phyloP scores from a whole-genome alignment of 1,139 yeast species.

The Kluyveromyces marxianus region DNA sequence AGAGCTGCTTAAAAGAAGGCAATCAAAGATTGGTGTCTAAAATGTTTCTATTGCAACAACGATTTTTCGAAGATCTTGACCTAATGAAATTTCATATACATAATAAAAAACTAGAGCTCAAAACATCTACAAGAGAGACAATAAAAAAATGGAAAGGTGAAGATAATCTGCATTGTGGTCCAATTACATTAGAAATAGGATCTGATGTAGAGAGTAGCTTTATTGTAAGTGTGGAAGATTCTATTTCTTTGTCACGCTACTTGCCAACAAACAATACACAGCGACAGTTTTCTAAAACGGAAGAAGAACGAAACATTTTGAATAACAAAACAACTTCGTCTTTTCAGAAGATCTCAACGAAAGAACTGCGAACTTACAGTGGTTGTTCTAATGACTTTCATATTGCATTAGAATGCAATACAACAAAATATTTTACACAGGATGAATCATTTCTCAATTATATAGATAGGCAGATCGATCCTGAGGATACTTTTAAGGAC shows the following conservation, averaged over 20 bases:
- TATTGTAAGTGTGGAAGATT: background rate
- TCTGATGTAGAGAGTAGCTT: constrained; percentile 3
- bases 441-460: no score
- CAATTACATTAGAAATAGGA: background rate
- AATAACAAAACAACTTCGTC: no score
- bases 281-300: background rate
- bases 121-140: background rate
- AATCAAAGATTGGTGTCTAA: background rate
- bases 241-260: background rate
- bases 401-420: no score
- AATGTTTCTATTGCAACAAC: background rate
- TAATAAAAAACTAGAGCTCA: background rate
- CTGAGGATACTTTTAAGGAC: no score
- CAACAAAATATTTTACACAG: no score
- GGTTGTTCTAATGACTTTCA: no score
- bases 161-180: background rate
- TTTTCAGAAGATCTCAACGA: no score
- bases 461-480: no score
- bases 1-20: background rate
- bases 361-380: no score
- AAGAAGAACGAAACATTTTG: background rate
- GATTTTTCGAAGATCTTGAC: background rate
- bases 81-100: background rate
- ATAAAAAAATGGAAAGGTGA: background rate
- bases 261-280: background rate